These are phyloP conservation scores for Colletotrichum nymphaeae DNA, from an alignment of 2,329 filamentous ascomycete genomes.

Conservation along the genomic window DNA sequence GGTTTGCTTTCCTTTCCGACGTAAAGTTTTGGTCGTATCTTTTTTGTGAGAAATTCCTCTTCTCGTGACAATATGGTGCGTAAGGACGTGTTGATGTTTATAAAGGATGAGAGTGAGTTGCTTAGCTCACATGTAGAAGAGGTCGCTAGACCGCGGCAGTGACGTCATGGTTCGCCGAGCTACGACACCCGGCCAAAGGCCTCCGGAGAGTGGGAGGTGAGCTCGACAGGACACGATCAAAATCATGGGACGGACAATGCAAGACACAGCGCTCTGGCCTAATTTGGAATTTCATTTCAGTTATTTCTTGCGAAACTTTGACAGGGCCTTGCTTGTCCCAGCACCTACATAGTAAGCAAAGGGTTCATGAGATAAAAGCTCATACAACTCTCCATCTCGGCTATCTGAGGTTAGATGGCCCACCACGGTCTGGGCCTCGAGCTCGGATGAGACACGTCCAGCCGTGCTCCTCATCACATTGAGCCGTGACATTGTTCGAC, in stretches of 20 bases:
- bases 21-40: not conserved
- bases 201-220: not conserved
- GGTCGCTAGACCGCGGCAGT: not conserved
- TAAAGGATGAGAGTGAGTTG: not conserved
- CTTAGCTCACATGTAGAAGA: constrained; percentile 12
- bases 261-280: constrained; percentile 18
- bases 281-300: not conserved
- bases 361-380: not conserved
- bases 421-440: not conserved
- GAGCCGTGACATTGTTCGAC: not conserved
- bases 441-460: not conserved
- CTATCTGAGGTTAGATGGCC: not conserved
- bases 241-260: constrained; percentile 26
- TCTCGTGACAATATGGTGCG: not conserved
- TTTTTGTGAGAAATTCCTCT: no score
- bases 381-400: not conserved
- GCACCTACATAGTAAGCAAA: not conserved
- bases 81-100: not conserved
- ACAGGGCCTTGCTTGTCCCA: not conserved
- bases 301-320: not conserved
- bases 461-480: not conserved
- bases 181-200: not conserved
- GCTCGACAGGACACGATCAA: not conserved
- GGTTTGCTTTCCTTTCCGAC: not conserved
- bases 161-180: not conserved